Conservation (phyloP, 2,329 filamentous ascomycete species). For the Ploettnerulaceae sp. region DNA sequence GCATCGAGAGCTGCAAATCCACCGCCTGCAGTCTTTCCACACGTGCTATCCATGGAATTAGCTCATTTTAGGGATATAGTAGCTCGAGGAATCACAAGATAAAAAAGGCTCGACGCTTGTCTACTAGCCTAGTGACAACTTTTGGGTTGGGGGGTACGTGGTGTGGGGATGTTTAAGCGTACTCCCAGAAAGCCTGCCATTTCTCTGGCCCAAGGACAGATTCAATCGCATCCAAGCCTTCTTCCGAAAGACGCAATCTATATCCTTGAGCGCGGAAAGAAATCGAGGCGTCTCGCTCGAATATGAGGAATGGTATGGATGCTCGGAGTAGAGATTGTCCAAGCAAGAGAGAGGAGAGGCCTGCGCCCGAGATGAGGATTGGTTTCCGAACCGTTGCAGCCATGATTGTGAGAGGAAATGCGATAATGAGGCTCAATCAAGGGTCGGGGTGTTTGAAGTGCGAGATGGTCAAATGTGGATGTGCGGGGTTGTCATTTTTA, state of each 20-base stretch:
- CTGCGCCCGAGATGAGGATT: conserved; percentile 39
- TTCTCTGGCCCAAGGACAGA: conserved; percentile 45
- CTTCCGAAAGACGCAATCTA: conserved; percentile 50
- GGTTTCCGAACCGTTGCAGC: conserved; percentile 33
- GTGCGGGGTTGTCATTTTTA: too few relatives aligned
- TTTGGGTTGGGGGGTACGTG: too few relatives aligned
- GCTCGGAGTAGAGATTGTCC: conserved; percentile 35
- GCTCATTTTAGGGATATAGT: too few relatives aligned
- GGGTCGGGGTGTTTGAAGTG: background rate
- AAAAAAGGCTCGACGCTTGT: too few relatives aligned
- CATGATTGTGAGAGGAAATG: background rate
- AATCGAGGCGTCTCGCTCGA: conserved; percentile 43
- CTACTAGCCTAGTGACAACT: too few relatives aligned
- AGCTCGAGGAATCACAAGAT: too few relatives aligned
- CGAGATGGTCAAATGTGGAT: too few relatives aligned
- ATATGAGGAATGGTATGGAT: conserved; percentile 38
- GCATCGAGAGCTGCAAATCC: conserved; percentile 50
- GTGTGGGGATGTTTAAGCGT: too few relatives aligned
- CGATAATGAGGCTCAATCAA: background rate
- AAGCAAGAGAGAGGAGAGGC: conserved; percentile 37
- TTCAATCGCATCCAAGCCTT: conserved; percentile 58
- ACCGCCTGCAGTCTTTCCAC: conserved; percentile 54
- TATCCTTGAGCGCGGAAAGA: conserved; percentile 59
- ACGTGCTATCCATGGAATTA: too few relatives aligned
- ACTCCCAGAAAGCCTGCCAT: conserved; percentile 55